phyloP scores from a whole-genome alignment of 768 basidiomycete species.

The Boletus huronensis region DNA sequence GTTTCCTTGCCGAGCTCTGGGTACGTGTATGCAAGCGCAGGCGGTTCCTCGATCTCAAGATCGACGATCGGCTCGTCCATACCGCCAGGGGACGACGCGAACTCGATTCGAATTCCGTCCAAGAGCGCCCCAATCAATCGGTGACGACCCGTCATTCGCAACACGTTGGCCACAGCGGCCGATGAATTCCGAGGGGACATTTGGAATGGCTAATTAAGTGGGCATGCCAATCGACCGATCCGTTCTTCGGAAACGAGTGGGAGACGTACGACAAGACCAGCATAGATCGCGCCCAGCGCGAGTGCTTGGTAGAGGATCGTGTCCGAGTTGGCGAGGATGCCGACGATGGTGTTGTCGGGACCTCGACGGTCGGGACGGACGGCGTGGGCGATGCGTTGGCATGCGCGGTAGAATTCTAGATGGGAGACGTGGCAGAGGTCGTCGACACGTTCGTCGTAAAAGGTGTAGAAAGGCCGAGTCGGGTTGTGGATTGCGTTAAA shows the following conservation, averaged over 20 bases:
- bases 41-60: slow-evolving; percentile 15
- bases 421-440: slow-evolving; percentile 32
- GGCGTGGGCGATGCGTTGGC: slow-evolving; percentile 41
- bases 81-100: background rate
- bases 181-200: slow-evolving; percentile 35
- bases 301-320: slow-evolving; percentile 42
- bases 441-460: slow-evolving; percentile 19
- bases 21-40: slow-evolving; percentile 8
- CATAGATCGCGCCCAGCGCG: slow-evolving; percentile 33
- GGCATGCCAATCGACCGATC: background rate
- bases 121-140: slow-evolving; percentile 35
- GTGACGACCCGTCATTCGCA: slow-evolving; percentile 38
- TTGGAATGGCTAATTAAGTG: slow-evolving; percentile 28
- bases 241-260: background rate
- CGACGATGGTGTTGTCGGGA: slow-evolving; percentile 33
- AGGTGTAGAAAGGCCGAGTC: slow-evolving; percentile 30
- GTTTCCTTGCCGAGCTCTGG: slow-evolving; percentile 7
- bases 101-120: slow-evolving; percentile 23
- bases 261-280: slow-evolving; percentile 11
- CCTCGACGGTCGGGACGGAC: slow-evolving; percentile 35
- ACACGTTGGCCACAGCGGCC: slow-evolving; percentile 32
- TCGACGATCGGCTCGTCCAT: background rate
- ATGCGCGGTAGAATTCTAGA: slow-evolving; percentile 43
- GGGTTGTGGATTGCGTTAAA: slow-evolving; percentile 33
- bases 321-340: slow-evolving; percentile 37